Evolutionary conservation across 768 basidiomycete genomes (phyloP).

Genomic region (Russula sp.): DNA sequence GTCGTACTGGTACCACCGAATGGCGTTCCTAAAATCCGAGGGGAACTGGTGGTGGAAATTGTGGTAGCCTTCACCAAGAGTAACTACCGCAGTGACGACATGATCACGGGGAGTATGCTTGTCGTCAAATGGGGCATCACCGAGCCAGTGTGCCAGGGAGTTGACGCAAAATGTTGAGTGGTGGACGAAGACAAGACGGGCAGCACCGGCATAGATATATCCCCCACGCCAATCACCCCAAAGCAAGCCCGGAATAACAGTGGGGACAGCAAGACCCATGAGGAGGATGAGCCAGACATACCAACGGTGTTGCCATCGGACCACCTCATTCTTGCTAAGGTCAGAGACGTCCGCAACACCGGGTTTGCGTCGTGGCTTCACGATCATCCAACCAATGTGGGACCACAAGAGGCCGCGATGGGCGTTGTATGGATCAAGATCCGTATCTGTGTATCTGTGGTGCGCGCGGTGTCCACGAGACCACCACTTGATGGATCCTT

Average conservation of each 20-base stretch:
- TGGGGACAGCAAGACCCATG: slow-evolving; percentile 71
- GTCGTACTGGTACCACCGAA: slow-evolving; percentile 91
- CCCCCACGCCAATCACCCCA: slow-evolving; percentile 90
- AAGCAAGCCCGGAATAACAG: slow-evolving; percentile 62
- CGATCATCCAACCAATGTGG: slow-evolving; percentile 88
- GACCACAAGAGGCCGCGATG: slow-evolving; percentile 83
- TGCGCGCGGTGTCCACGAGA: slow-evolving; percentile 95
- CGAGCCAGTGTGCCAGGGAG: slow-evolving; percentile 94
- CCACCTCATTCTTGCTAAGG: slow-evolving; percentile 67
- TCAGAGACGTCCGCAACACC: slow-evolving; percentile 90
- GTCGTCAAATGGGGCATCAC: slow-evolving; percentile 89
- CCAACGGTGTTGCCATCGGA: slow-evolving; percentile 82
- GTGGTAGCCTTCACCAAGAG: slow-evolving; percentile 95
- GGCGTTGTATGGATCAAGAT: slow-evolving; percentile 92
- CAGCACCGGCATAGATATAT: slow-evolving; percentile 75
- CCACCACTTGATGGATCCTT: slow-evolving; percentile 99
- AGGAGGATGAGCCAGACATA: slow-evolving; percentile 63
- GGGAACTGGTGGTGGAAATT: slow-evolving; percentile 98
- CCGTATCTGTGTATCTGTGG: slow-evolving; percentile 95
- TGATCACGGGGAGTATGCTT: slow-evolving; percentile 92
- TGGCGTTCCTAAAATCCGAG: slow-evolving; percentile 95
- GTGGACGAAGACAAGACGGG: slow-evolving; percentile 78
- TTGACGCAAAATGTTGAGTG: slow-evolving; percentile 97
- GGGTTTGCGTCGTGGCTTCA: slow-evolving; percentile 84
- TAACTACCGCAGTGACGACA: slow-evolving; percentile 79